Base-by-base conservation (phyloP, 1,284 basidiomycete genomes). In the Boletus sp. region DNA sequence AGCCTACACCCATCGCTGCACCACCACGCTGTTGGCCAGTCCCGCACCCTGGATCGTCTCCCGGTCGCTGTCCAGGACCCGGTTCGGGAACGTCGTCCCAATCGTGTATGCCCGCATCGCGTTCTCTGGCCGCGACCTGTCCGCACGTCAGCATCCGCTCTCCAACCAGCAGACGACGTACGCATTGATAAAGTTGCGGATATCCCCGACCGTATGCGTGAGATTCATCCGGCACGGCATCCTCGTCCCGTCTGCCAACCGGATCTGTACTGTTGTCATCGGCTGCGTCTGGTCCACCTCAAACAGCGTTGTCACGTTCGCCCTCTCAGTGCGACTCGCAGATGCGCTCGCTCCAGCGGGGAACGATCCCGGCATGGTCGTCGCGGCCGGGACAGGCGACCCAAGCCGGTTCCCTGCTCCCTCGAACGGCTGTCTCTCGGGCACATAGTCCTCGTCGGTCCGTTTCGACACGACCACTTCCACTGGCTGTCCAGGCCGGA, bases 191-290 rank as follows among this genome's bases (percentile, higher is more conserved):
- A 92, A 92, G 57, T 76, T 81, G 44, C 93, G 75, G 41, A 98
- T 77, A 60, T 98, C 93, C 8, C 77, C 78, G 8, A 99, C 82
- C 0, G 91, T 98, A 63, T 98, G 93, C 9, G 83, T 85, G 48
- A 94, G 73, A 68, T 99, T 99, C 85, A 98, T 90, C 45, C 89
- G 75, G 39, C 80, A 85, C 3, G 93, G 87, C 66, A 95, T 80
- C 55, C 93, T 78, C n/a, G 90, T 89, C 10, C 96, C 96, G 69
- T 97, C 94, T 9, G 87, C 88, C 39, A 98, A 67, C 40, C 94
- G 76, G 47, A 98, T 77, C 71, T 97, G 94, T n/a, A 99, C 76
- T 61, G 82, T 91, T 27, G 94, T 97, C 44, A 84, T 88, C 2
- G 94, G 94, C 65, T 80, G 75, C 16, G 72, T 76, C 58, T 80